Conservation (phyloP, 2,329 filamentous ascomycete species). For the Sclerotinia trifoliorum region DNA sequence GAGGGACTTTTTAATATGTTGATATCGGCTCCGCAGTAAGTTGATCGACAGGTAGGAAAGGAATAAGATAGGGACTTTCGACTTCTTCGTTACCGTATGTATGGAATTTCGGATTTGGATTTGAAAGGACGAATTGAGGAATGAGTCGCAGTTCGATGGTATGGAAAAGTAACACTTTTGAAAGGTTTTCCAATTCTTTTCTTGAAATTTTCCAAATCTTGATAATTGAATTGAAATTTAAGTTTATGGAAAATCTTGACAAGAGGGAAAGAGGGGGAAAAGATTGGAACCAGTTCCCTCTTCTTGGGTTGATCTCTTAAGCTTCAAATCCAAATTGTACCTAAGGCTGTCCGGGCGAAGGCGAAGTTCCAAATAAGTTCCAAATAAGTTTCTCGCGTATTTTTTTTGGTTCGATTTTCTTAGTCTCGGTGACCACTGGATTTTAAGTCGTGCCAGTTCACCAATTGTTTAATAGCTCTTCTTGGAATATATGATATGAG, state of each 20-base stretch:
- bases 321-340: conserved; percentile 1
- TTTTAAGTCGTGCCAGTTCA: not conserved
- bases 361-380: not conserved
- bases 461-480: conserved; percentile 6
- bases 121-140: conserved; percentile 12
- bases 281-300: not conserved
- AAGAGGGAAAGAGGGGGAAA: not conserved
- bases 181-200: conserved; percentile 2
- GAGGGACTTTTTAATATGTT: not conserved
- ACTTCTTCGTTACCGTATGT: not conserved
- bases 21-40: not conserved
- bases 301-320: conserved; percentile 12
- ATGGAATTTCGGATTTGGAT: not conserved
- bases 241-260: not conserved
- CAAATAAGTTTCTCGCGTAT: conserved; percentile 13
- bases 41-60: conserved; percentile 8
- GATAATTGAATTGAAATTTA: not conserved
- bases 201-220: not conserved
- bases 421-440: not conserved
- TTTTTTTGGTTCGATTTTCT: not conserved
- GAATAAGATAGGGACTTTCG: not conserved
- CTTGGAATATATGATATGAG: not conserved
- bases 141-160: conserved; percentile 17
- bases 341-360: conserved; percentile 5
- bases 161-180: not conserved